These are phyloP conservation scores for Plectosphaerella plurivora DNA, from an alignment of 2,329 filamentous ascomycete genomes.

Conservation along the genomic window DNA sequence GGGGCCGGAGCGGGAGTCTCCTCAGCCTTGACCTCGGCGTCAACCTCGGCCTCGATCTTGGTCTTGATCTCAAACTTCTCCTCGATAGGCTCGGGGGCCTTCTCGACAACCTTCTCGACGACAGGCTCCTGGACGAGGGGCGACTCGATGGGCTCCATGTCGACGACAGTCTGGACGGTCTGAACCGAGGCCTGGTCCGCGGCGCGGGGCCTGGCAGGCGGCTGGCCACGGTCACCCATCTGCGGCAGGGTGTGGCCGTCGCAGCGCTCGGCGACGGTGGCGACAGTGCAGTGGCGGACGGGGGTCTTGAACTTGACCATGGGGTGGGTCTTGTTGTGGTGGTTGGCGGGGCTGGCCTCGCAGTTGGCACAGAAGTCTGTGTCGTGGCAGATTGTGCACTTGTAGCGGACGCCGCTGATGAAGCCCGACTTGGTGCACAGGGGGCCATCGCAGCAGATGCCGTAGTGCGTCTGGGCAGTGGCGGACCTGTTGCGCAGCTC, in stretches of 20 bases:
- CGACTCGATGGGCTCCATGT: conserved; percentile 60
- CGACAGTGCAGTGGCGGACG: conserved; percentile 82
- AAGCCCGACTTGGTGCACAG: conserved; percentile 66
- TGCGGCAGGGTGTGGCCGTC: conserved; percentile 59
- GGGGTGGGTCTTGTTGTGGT: conserved; percentile 93
- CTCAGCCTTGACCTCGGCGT: conserved; percentile 14
- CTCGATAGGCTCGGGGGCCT: background rate
- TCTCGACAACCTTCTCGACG: conserved; percentile 12
- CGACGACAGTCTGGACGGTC: conserved; percentile 66
- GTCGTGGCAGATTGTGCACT: conserved; percentile 94
- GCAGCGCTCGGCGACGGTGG: conserved; percentile 73
- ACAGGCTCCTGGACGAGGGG: conserved; percentile 15
- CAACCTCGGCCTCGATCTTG: conserved; percentile 19
- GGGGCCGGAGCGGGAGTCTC: conserved; percentile 3
- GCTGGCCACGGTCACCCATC: conserved; percentile 60
- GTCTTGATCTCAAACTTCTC: conserved; percentile 16
- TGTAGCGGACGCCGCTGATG: conserved; percentile 87
- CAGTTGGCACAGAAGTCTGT: conserved; percentile 93
- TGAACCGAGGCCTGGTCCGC: conserved; percentile 45
- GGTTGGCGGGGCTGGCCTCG: conserved; percentile 79
- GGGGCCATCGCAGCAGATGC: conserved; percentile 93
- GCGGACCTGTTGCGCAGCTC: conserved; percentile 30
- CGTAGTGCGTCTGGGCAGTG: conserved; percentile 59
- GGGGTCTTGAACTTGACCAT: conserved; percentile 96
- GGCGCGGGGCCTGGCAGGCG: conserved; percentile 38